Conservation (phyloP, 2,329 filamentous ascomycete species). For the Ramularia collo-cygni region DNA sequence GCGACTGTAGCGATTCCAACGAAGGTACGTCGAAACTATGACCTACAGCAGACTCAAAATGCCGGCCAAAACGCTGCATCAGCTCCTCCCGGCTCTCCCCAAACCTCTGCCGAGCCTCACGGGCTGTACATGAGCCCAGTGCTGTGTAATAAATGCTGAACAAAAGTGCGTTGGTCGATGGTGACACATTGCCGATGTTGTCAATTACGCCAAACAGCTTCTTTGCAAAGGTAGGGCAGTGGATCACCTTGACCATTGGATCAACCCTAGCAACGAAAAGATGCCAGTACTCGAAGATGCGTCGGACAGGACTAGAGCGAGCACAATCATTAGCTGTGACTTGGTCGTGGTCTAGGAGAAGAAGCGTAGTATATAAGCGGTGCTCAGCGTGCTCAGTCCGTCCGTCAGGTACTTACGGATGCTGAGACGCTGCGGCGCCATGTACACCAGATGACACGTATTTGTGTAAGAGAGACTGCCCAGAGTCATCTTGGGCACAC, state of each 20-base stretch:
- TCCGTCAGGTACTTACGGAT: not conserved
- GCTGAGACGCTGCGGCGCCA: not conserved
- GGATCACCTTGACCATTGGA: conserved; percentile 24
- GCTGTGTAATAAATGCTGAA: conserved; percentile 24
- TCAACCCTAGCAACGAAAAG: conserved; percentile 22
- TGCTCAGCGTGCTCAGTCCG: not conserved
- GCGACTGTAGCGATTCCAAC: conserved; percentile 18
- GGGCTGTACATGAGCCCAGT: conserved; percentile 21
- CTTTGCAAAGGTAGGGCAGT: conserved; percentile 20
- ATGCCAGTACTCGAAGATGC: conserved; percentile 24
- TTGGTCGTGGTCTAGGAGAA: too few species aligned
- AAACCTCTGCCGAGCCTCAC: conserved; percentile 19
- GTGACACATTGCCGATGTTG: conserved; percentile 5
- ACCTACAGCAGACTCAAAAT: conserved; percentile 12
- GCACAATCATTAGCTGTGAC: too few species aligned
- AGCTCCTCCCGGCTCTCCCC: conserved; percentile 17
- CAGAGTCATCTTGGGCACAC: conserved; percentile 13
- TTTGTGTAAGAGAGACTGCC: conserved; percentile 6
- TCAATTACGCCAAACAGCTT: conserved; percentile 17
- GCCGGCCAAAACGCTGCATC: conserved; percentile 13
- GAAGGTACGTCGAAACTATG: conserved; percentile 15
- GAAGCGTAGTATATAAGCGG: too few species aligned
- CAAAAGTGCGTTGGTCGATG: conserved; percentile 16
- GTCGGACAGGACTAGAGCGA: conserved; percentile 3
- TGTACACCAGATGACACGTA: not conserved